A percentile compares a stretch with the other conserved stretches of the same genome.
phyloP scores from a whole-genome alignment of 2,329 filamentous ascomycete species.

The Colletotrichum coccodes region DNA sequence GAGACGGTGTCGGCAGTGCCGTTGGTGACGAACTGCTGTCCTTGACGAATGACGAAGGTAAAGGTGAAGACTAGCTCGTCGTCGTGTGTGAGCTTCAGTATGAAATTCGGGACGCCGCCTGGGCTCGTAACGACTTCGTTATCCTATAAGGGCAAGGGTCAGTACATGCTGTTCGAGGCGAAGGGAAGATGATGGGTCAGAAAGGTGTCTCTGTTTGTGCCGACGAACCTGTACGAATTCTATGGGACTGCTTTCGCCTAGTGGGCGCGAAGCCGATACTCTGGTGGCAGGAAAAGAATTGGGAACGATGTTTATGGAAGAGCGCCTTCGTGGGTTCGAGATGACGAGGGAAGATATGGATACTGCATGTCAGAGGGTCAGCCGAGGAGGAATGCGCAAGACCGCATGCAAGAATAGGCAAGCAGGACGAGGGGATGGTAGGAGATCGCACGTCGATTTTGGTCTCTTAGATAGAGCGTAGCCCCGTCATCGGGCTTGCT shows the following conservation, averaged over 20 bases:
- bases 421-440: slow-evolving; percentile 32
- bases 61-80: slow-evolving; percentile 95
- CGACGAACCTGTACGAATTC: slow-evolving; percentile 89
- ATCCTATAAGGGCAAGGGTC: slow-evolving; percentile 66
- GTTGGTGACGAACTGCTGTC: slow-evolving; percentile 50
- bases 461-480: slow-evolving; percentile 87
- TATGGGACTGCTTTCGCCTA: slow-evolving; percentile 78
- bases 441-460: slow-evolving; percentile 80
- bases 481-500: slow-evolving; percentile 88
- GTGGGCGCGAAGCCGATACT: slow-evolving; percentile 77
- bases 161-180: slow-evolving; percentile 2
- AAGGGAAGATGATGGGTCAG: neutral
- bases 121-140: slow-evolving; percentile 67
- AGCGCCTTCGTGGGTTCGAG: slow-evolving; percentile 81
- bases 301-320: slow-evolving; percentile 80
- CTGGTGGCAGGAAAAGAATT: slow-evolving; percentile 89
- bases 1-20: slow-evolving; percentile 49
- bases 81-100: slow-evolving; percentile 88
- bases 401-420: slow-evolving; percentile 31
- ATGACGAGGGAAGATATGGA: slow-evolving; percentile 86
- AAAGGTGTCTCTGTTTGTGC: slow-evolving; percentile 32
- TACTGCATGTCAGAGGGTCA: slow-evolving; percentile 65
- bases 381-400: slow-evolving; percentile 33
- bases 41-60: slow-evolving; percentile 81
- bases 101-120: slow-evolving; percentile 72